Percentiles rank a stretch among this genome's conserved stretches.
Conservation (phyloP, 1,139 yeast species). For the Diutina mesorugosa region DNA sequence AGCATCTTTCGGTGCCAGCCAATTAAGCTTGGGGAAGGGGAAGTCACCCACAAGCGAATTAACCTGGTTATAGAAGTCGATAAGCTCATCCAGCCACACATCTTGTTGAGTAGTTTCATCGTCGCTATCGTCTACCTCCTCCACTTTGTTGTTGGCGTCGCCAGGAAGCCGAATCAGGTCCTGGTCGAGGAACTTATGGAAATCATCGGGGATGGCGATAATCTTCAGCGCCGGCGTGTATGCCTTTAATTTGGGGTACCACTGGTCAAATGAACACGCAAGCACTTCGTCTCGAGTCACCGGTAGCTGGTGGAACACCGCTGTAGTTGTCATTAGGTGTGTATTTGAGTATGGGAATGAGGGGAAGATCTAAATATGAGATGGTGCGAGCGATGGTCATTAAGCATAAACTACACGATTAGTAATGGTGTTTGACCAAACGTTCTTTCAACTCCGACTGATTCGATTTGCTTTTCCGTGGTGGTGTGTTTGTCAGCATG, state of each 20-base stretch:
- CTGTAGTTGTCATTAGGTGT: neutral
- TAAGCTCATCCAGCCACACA: conserved; percentile 37
- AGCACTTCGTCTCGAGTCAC: neutral
- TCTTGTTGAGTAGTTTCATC: conserved; percentile 48
- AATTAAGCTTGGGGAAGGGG: conserved; percentile 55
- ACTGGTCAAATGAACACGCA: neutral
- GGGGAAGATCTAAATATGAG: neutral
- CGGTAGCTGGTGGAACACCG: neutral
- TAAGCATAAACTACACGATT: too few relatives aligned
- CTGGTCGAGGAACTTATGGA: neutral
- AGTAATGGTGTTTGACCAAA: too few relatives aligned
- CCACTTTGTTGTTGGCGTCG: neutral
- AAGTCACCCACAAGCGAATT: neutral
- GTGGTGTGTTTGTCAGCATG: too few relatives aligned
- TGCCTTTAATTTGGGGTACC: neutral
- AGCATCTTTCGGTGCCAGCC: conserved; percentile 96
- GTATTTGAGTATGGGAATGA: neutral
- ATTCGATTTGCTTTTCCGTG: too few relatives aligned
- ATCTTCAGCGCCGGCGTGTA: neutral
- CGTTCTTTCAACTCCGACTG: too few relatives aligned
- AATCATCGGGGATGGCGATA: neutral
- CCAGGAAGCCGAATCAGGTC: neutral
- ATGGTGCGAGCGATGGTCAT: neutral
- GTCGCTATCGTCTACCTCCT: conserved; percentile 41
- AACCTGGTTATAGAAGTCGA: neutral